Base-by-base conservation (phyloP, 768 basidiomycete genomes). In the Albatrellus ellisii region DNA sequence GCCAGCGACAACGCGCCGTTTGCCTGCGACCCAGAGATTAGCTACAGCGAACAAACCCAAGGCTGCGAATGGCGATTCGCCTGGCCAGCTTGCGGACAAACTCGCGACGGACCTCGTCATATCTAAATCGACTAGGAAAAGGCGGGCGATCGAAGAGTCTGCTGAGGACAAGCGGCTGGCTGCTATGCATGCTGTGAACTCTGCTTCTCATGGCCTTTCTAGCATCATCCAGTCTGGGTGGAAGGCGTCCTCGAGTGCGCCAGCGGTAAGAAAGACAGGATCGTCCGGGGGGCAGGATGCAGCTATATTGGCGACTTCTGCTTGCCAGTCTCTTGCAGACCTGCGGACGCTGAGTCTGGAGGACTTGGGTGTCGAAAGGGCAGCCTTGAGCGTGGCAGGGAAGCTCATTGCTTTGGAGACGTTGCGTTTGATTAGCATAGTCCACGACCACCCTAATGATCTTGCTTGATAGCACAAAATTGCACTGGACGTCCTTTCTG, bases 311-410 rank as follows among this genome's bases (percentile, higher is more conserved):
- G 60, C 64, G 6, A 55, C 61, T 7, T 50, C 65, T 14, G 72
- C 72, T 0, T 54, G 62, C 12, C 64, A 62, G 39, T 65, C 72
- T 39, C 55, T 88, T 6, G 45, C 44, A 1, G 49, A 56, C 2
- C 59, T 88, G 32, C 62, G 84, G 38, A 54, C 52, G 25, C 39
- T 71, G 15, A 60, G 58, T 34, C 61, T 68, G 0, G 63, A 61
- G 2, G 69, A 72, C 48, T 12, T 82, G 7, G 78, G 87, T 48
- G 67, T 86, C 4, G 87, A 89, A 59, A 68, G 78, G 27, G 83
- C 81, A 2, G 85, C 79, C 1, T 68, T 68, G 38, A 77, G 77
- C 44, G 59, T 87, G 4, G 54, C 76, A 5, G 79, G 73, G 6
- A 86, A 85, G 56, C 57, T 88, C 2, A 63, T 85, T 20, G 52